Evolutionary conservation across 1,284 basidiomycete genomes (phyloP).

Genomic region (Anthracocystis walkeri): DNA sequence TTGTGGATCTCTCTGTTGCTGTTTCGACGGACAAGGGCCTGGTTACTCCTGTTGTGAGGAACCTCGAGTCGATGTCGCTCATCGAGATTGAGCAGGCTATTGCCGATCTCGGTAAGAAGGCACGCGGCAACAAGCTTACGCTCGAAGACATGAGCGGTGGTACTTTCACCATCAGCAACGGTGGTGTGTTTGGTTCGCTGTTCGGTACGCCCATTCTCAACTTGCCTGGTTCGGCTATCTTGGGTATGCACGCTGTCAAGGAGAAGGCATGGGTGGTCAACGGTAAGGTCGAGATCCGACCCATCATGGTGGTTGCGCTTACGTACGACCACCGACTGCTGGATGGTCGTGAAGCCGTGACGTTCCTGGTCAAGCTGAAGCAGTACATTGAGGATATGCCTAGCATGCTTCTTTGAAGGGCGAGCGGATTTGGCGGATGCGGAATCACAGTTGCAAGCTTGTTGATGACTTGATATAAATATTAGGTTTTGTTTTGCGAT

Average conservation of each 20-base stretch:
- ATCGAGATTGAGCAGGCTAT: conserved; percentile 94
- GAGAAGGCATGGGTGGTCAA: conserved; percentile 88
- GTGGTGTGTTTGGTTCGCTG: conserved; percentile 96
- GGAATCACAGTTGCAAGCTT: not conserved
- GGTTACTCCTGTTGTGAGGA: conserved; percentile 94
- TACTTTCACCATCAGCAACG: conserved; percentile 98
- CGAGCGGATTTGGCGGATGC: not conserved
- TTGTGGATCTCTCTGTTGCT: conserved; percentile 77
- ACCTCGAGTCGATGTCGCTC: conserved; percentile 87
- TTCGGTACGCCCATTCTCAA: conserved; percentile 96
- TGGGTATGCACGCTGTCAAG: conserved; percentile 97
- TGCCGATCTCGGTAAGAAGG: conserved; percentile 90
- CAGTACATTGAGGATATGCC: conserved; percentile 69
- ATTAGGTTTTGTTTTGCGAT: conserved; percentile 3
- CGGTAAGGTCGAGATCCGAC: conserved; percentile 80
- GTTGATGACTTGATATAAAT: conserved; percentile 4
- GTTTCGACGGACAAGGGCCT: conserved; percentile 97
- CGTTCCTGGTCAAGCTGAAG: conserved; percentile 86
- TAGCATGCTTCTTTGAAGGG: conserved; percentile 61
- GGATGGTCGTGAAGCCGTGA: conserved; percentile 95
- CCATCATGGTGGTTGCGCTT: conserved; percentile 86
- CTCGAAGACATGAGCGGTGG: conserved; percentile 89
- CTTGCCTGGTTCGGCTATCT: conserved; percentile 91
- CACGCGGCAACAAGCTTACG: conserved; percentile 91
- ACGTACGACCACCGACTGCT: conserved; percentile 97